phyloP scores from a whole-genome alignment of 805 yeast species.

The Suhomyces sp. region DNA sequence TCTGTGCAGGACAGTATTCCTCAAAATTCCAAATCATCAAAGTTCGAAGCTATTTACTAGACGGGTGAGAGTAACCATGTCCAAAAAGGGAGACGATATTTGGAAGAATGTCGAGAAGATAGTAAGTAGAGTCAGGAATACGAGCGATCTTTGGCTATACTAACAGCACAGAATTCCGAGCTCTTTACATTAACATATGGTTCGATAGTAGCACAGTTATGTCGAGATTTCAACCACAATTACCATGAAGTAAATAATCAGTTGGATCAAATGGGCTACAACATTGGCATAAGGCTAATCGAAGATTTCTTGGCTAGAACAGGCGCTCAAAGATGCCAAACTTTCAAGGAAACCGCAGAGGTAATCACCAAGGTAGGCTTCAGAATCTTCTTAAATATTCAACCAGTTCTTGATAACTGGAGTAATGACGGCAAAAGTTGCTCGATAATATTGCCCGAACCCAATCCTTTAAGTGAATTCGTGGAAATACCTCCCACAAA shows the following conservation, averaged over 20 bases:
- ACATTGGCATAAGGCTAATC: constrained; percentile 84
- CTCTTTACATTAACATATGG: constrained; percentile 94
- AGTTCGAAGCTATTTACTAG: neutral
- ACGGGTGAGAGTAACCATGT: constrained; percentile 15
- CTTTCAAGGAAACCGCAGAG: constrained; percentile 84
- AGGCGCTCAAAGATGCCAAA: constrained; percentile 76
- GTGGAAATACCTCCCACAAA: constrained; percentile 77
- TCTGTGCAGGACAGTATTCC: neutral
- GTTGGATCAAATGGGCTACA: constrained; percentile 90
- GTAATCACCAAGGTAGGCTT: constrained; percentile 83
- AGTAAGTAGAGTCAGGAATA: constrained; percentile 38
- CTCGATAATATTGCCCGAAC: constrained; percentile 65
- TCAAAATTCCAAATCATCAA: neutral
- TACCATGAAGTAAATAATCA: constrained; percentile 78
- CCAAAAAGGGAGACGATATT: constrained; percentile 70
- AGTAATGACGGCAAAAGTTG: constrained; percentile 71
- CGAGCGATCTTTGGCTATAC: neutral
- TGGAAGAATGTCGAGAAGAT: constrained; percentile 91
- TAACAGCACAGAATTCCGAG: constrained; percentile 65
- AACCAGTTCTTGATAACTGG: constrained; percentile 77
- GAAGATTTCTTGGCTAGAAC: constrained; percentile 92
- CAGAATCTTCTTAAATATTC: constrained; percentile 79
- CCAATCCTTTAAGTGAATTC: constrained; percentile 88
- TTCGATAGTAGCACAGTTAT: constrained; percentile 85
- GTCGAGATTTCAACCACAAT: constrained; percentile 76